Evolutionary conservation across 2,329 filamentous ascomycete genomes (phyloP), one percentile per base, ranked within the genome.

Genomic region (Claviceps cyperi): DNA sequence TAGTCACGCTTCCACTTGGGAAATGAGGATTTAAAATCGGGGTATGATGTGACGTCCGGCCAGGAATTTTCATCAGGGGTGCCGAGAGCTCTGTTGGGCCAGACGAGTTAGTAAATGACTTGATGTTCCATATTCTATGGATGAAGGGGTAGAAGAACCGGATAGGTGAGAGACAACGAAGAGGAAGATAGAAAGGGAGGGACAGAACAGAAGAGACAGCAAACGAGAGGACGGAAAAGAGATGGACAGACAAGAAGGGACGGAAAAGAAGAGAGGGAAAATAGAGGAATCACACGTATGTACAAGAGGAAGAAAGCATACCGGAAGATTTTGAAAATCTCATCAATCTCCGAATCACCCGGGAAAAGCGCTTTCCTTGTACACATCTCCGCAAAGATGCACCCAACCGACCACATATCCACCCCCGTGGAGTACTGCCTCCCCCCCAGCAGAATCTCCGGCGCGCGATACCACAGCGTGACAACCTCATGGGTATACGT

Each of bases 401-500:
- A 92, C 54, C 89, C 89, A 47, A 90, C 83, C 35, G 86, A 92
- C 89, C 89, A 95, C 86, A 95, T 95, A 62, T 95, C 89, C 41
- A 95, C 88, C 51, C 89, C 89, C 14, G 89, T 95, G 14, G 86
- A 92, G 70, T 95, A 95, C 66, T 94, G 88, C 48, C 89, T 82
- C 51, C 89, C 88, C 63, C 89, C 89, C 1, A 95, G 80, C 19
- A 95, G 76, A 67, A 95, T 94, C 66, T 95, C 89, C 1, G 89
- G 89, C 8, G 88, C 78, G 54, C 90, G 84, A 66, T 95, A 95
- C 89, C 89, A 95, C 51, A 95, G 75, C 1, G 89, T 95, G 52
- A 95, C 89, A 53, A 95, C 88, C 76, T 95, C 89, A 68, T 95
- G 89, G 47, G 90, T 94, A 67, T 94, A 95, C 48, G 89, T 95